These are phyloP conservation scores for Lactarius akahatsu DNA, from an alignment of 768 basidiomycete genomes.

Conservation along the genomic window DNA sequence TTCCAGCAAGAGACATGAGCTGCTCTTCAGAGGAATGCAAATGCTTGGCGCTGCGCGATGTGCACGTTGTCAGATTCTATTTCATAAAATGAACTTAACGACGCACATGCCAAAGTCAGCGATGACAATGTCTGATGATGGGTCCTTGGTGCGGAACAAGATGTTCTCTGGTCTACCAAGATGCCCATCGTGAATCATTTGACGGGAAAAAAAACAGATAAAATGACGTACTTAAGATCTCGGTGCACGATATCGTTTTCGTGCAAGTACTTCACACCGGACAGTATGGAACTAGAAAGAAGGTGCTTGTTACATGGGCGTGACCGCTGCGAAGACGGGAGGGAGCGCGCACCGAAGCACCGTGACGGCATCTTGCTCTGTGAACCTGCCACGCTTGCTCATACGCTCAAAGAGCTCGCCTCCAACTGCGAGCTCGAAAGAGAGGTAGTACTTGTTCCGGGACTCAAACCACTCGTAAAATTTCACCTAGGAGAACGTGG, in stretches of 20 bases:
- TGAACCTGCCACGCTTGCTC: constrained; percentile 82
- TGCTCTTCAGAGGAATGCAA: constrained; percentile 69
- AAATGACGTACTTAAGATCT: constrained; percentile 71
- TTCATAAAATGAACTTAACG: background rate
- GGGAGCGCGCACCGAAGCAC: constrained; percentile 60
- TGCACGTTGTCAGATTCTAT: background rate
- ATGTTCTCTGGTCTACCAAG: constrained; percentile 87
- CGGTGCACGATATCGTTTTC: constrained; percentile 93
- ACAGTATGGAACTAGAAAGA: constrained; percentile 65
- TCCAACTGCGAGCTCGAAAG: constrained; percentile 90
- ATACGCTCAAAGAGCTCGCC: constrained; percentile 95
- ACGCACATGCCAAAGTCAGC: constrained; percentile 95
- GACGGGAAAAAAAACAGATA: background rate
- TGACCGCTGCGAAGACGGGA: background rate
- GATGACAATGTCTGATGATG: constrained; percentile 86
- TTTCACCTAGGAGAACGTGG: constrained; percentile 62
- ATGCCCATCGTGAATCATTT: background rate
- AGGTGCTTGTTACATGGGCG: too few relatives aligned
- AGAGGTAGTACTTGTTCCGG: constrained; percentile 90
- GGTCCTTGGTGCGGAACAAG: constrained; percentile 76
- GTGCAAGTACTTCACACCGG: constrained; percentile 87
- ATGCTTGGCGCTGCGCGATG: constrained; percentile 68
- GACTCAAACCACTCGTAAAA: constrained; percentile 98
- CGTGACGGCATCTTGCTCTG: constrained; percentile 83
- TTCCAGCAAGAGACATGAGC: constrained; percentile 70